Evolutionary conservation across 1,139 yeast genomes (phyloP).

Genomic region (Yamadazyma pseudoaaseri): DNA sequence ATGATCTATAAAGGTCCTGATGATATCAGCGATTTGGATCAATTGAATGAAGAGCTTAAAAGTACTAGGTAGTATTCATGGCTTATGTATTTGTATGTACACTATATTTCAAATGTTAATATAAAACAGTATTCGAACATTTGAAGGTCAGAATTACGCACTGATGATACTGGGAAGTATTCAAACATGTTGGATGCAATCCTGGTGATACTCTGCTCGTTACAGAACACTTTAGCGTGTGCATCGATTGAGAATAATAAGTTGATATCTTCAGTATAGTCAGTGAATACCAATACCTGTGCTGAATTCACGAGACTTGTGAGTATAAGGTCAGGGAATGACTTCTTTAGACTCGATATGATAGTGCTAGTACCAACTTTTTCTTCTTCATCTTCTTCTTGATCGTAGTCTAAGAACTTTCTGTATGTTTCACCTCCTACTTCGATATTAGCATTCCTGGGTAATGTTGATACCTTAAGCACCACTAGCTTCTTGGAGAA

Average conservation of each 20-base stretch:
- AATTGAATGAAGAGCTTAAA: constrained; percentile 10
- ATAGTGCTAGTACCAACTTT: constrained; percentile 13
- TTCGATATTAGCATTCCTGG: constrained; percentile 70
- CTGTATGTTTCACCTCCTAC: constrained; percentile 68
- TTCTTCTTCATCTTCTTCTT: constrained; percentile 40
- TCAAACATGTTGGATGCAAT: constrained; percentile 15
- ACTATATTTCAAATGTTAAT: constrained; percentile 19
- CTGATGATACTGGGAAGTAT: constrained; percentile 25
- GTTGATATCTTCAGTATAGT: constrained; percentile 11
- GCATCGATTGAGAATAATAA: constrained; percentile 8
- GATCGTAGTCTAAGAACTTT: constrained; percentile 33
- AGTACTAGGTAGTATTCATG: constrained; percentile 2
- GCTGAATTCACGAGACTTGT: constrained; percentile 9
- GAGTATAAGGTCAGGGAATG: constrained; percentile 4
- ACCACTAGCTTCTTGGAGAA: constrained; percentile 37
- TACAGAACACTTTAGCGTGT: constrained; percentile 10
- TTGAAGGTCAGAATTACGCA: constrained; percentile 20
- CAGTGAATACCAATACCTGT: constrained; percentile 7
- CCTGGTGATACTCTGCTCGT: constrained; percentile 1
- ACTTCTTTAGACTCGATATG: constrained; percentile 1
- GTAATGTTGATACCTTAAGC: constrained; percentile 62
- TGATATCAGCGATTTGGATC: constrained; percentile 15
- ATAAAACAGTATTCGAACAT: constrained; percentile 21
- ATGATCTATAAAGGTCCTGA: constrained; percentile 42
- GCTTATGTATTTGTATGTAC: constrained; percentile 1